Base-by-base conservation (phyloP, 805 yeast species). In the Teunomyces stri region DNA sequence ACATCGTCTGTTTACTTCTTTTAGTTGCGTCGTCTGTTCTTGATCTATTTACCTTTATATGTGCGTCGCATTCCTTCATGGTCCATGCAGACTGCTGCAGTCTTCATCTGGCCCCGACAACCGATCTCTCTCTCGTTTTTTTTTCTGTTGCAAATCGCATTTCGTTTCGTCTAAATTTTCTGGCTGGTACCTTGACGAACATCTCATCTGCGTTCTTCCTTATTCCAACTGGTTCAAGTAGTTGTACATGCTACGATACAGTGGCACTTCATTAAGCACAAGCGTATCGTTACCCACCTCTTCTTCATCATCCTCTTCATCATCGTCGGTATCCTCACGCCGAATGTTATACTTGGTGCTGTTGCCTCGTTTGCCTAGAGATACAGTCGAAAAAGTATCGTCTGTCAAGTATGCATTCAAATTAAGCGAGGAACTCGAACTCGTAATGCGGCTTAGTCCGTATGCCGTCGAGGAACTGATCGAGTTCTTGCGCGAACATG, bases 331-430 rank as follows among this genome's bases (percentile, higher is more conserved):
- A 9, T 29, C 25, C 6, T 21, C 40, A 3, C 40, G 13, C 12
- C 16, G 28, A 20, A 37, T 22, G 10, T 20, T 37, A 11, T 37
- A 37, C 40, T 37, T 37, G 16, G 40, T 37, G 18, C 40, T 37
- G 29, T 22, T 37, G 40, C 40, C n/a, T 10, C 16, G 40, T 12
- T 37, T 37, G 18, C 40, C n/a, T 10, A 37, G 10, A 3, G 40
- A 37, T 10, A 18, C 10, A 21, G 20, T 11, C 20, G 25, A 20
- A 3, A 21, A 21, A 9, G 55, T 48, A 29, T 64, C 72, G 45
- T 69, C 76, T 12, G 74, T 70, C 45, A 72, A 60, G 49, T 69
- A 72, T 7, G 74, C 77, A 47, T 72, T 68, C 41, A 72, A 61
- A 50, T 72, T 72, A 29, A 72, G 58, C 25, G 73, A 67, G 20